These are phyloP conservation scores for Boletellus ananiceps DNA, from an alignment of 768 basidiomycete species.

Conservation along the genomic window DNA sequence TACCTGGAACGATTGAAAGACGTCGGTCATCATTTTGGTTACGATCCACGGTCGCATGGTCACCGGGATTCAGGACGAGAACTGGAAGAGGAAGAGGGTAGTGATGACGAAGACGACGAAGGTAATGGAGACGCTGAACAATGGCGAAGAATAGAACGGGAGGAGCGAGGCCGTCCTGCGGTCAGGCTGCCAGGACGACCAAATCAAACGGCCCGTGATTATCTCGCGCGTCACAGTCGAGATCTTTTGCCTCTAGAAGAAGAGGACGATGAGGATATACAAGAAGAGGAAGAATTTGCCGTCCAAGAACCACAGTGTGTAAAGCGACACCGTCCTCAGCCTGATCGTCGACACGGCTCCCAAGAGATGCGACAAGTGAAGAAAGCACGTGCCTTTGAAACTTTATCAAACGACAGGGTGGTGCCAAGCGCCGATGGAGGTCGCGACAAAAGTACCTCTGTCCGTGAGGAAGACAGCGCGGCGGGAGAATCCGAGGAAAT, in stretches of 20 bases:
- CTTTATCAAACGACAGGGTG: not conserved
- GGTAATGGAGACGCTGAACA: conserved; percentile 7
- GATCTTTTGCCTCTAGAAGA: conserved; percentile 1
- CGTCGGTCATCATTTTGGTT: conserved; percentile 19
- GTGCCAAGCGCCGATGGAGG: not conserved
- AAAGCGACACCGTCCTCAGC: conserved; percentile 15
- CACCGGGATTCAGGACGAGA: not conserved
- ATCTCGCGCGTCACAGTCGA: conserved; percentile 1
- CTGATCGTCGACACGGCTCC: not conserved
- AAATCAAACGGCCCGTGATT: not conserved
- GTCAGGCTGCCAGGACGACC: not conserved
- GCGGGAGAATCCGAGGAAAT: conserved; percentile 4
- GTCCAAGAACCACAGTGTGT: not conserved
- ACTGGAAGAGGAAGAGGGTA: conserved; percentile 5
- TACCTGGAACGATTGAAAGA: conserved; percentile 20
- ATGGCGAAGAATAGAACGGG: conserved; percentile 2
- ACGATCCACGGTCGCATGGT: conserved; percentile 21
- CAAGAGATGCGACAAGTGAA: conserved; percentile 7
- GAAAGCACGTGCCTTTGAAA: conserved; percentile 7
- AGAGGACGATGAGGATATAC: not conserved
- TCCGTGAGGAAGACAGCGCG: not conserved
- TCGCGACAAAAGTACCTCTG: not conserved
- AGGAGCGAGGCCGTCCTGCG: not conserved
- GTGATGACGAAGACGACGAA: conserved; percentile 2
- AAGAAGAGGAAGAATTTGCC: not conserved